A percentile compares a stretch with the other conserved stretches of the same genome.
phyloP scores from a whole-genome alignment of 179 eudicot species.

The Actinidia chinensis region DNA sequence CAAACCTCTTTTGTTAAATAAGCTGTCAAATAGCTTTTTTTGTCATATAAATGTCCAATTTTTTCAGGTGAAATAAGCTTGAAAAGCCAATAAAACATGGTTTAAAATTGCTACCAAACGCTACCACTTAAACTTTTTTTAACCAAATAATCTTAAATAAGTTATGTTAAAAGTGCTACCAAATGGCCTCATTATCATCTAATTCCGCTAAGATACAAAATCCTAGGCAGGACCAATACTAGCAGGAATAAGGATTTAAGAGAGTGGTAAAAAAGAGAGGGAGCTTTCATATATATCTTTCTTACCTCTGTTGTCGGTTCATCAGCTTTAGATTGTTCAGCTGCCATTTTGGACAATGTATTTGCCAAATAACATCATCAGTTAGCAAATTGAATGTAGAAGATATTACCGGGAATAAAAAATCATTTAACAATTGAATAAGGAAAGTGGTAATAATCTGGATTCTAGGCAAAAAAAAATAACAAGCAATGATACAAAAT shows the following conservation, averaged over 20 bases:
- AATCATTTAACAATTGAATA: neutral
- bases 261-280: neutral
- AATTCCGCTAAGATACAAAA: neutral
- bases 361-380: neutral
- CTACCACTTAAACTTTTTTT: too few relatives aligned
- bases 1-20: too few relatives aligned
- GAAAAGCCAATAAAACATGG: too few relatives aligned
- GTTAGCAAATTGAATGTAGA: neutral
- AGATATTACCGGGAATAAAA: neutral
- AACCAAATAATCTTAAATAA: too few relatives aligned
- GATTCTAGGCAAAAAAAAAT: neutral
- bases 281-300: neutral
- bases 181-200: neutral
- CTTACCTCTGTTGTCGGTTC: conserved; percentile 21
- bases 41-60: too few relatives aligned
- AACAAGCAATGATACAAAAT: neutral
- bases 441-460: neutral
- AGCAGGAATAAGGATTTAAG: neutral
- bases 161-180: neutral
- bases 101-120: too few relatives aligned
- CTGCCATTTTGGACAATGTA: conserved; percentile 22
- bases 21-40: too few relatives aligned
- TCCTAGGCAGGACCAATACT: neutral
- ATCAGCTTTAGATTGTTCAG: conserved; percentile 25
- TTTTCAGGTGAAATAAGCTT: too few relatives aligned